Evolutionary conservation across 1,284 basidiomycete genomes (phyloP), one percentile per base, ranked within the genome.

Genomic region (Ceratobasidium theobromae): DNA sequence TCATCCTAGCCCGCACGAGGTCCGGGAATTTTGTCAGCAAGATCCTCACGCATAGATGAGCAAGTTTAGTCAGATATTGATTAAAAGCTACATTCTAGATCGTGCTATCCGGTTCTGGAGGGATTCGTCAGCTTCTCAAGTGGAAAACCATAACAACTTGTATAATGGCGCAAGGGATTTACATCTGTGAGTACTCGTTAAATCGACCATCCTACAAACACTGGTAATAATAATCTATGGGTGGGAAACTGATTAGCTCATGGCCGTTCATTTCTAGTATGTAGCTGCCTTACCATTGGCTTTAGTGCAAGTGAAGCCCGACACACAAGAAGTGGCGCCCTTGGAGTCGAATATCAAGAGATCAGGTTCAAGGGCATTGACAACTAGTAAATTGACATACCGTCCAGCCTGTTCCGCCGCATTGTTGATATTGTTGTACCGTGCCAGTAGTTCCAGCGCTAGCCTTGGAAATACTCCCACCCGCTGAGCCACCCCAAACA

Each of bases 321-420:
- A 45, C 9, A 45, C 18, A n/a, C 43, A 45, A 14, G 9, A 8
- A 45, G 43, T 45, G 5, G 43, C 43, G 9, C 43, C 43, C 43
- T 45, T 11, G 18, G 9, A 21, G 9, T 9, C 18, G 12, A n/a
- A n/a, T 21, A 14, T 21, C 18, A 11, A 45, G 8, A 11, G 18
- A 38, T 38, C 35, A 45, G 43, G 18, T 21, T 8, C 8, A 45
- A 45, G 9, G 18, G 6, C 8, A 6, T n/a, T n/a, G n/a, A n/a
- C n/a, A n/a, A n/a, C n/a, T n/a, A 21, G 43, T 45, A 9, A 11
- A 5, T 45, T 21, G 18, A 18, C 58, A 51, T 32, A 64, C 58
- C 11, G 43, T 51, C 46, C 46, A 64, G 16, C 58, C 58, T 41
- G 52, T 64, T 21, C 58, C 58, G 41, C 58, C 58, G 32, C 58